Conservation (phyloP, 805 yeast genomes). For the Saccharomycopsis fibuligera region DNA sequence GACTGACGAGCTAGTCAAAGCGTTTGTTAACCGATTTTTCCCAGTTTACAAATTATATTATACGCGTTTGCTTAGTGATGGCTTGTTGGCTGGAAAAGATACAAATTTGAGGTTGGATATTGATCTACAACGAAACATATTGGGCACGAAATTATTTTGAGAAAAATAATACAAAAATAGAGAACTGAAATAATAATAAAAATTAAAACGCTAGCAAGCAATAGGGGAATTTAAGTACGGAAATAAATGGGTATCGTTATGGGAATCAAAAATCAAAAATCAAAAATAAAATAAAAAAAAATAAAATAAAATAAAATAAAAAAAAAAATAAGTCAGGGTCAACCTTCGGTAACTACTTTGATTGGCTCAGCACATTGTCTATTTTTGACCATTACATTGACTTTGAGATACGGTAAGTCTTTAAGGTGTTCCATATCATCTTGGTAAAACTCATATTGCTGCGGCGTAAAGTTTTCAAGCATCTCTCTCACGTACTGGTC, state of each 20-base stretch:
- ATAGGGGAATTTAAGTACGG: too few species aligned
- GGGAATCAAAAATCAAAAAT: too few species aligned
- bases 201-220: too few species aligned
- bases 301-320: too few species aligned
- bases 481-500: slow-evolving; percentile 5
- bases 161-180: too few species aligned
- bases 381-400: slow-evolving; percentile 12
- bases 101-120: slow-evolving; percentile 18
- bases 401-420: slow-evolving; percentile 1
- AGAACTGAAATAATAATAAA: too few species aligned
- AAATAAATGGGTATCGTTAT: too few species aligned
- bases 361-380: slow-evolving; percentile 1
- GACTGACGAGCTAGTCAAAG: slow-evolving; percentile 62
- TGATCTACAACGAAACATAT: slow-evolving; percentile 13
- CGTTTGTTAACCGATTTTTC: slow-evolving; percentile 79
- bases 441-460: neutral
- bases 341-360: too few species aligned
- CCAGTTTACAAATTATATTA: slow-evolving; percentile 76
- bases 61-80: slow-evolving; percentile 32
- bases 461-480: neutral
- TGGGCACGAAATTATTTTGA: neutral
- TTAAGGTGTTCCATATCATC: slow-evolving; percentile 9
- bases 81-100: slow-evolving; percentile 19
- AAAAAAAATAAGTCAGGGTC: too few species aligned
- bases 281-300: too few species aligned